phyloP scores from a whole-genome alignment of 805 yeast species.

The Saccharomycopsis selenospora region DNA sequence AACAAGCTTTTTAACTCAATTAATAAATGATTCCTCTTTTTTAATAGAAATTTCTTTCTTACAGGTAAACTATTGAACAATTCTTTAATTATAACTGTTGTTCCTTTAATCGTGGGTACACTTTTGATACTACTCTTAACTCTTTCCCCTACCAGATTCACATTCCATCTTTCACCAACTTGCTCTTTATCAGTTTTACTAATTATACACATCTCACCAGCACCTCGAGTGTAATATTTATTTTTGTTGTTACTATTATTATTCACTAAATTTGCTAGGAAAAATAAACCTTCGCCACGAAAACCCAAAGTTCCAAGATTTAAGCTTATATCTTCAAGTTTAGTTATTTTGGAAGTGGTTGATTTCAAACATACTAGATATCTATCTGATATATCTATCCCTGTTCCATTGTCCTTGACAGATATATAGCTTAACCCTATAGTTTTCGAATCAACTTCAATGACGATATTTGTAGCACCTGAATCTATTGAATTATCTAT shows the following conservation, averaged over 20 bases:
- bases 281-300: constrained; percentile 43
- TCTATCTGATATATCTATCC: constrained; percentile 30
- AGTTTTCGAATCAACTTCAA: constrained; percentile 34
- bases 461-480: constrained; percentile 26
- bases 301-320: constrained; percentile 35
- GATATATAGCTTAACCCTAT: constrained; percentile 28
- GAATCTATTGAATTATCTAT: constrained; percentile 38
- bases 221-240: no score
- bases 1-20: constrained; percentile 25
- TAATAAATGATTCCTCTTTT: constrained; percentile 25
- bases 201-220: constrained; percentile 25
- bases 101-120: constrained; percentile 31
- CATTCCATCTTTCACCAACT: constrained; percentile 33
- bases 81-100: constrained; percentile 29
- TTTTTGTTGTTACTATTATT: constrained; percentile 19
- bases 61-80: constrained; percentile 31
- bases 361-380: constrained; percentile 31
- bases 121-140: constrained; percentile 21
- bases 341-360: constrained; percentile 37
- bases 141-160: constrained; percentile 27
- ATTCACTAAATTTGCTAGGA: constrained; percentile 28
- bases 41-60: constrained; percentile 28
- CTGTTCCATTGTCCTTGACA: constrained; percentile 38
- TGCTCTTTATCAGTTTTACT: constrained; percentile 29
- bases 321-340: constrained; percentile 27